Base-by-base conservation (phyloP, 1,284 basidiomycete species). In the Trichosporon sp. region DNA sequence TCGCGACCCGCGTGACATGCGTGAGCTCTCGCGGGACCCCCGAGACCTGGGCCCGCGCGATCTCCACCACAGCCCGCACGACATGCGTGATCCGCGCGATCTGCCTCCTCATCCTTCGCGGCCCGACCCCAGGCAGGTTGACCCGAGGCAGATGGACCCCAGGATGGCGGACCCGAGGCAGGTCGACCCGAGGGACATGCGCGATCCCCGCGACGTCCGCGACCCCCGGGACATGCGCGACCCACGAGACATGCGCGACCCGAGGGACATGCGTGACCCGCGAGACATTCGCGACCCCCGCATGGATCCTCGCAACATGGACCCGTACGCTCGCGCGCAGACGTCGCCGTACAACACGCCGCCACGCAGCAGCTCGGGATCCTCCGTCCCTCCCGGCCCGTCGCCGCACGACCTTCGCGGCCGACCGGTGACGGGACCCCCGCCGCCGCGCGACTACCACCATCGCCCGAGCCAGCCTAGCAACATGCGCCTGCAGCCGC, bases 401-500 rank as follows among this genome's bases (percentile, higher is more conserved):
- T 44, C 63, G 27, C 44, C 63, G 4, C 35, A 44, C 7, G 47
- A 60, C 12, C 42, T 64, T 5, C 62, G 70, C 13, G 67, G 66
- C 32, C 62, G 67, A 11, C 67, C 67, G 0, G 51, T 56, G 3
- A 51, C 70, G 0, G 65, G 63, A 23, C 62, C 66, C 0, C 47
- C 47, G 42, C 47, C 47, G 56, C 67, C 67, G 2, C 68, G 66
- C 32, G 70, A 69, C 25, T 65, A 66, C 38, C 70, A 60, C 34
- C 62, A 65, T 18, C 27, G 32, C 25, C 65, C 65, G 2, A 42
- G 31, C 31, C 66, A 65, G 27, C 44, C 56, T 27, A 62, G 62
- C 15, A 66, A 47, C 6, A 62, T 65, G 32, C 68, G 70, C 11
- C 64, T 68, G 1, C 66, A 66, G 18, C 68, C 70, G 6, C 62